Percentiles rank a stretch among this genome's conserved stretches.
Evolutionary conservation across 169 alveolate genomes (phyloP).

Genomic region (Plasmodium sp.): DNA sequence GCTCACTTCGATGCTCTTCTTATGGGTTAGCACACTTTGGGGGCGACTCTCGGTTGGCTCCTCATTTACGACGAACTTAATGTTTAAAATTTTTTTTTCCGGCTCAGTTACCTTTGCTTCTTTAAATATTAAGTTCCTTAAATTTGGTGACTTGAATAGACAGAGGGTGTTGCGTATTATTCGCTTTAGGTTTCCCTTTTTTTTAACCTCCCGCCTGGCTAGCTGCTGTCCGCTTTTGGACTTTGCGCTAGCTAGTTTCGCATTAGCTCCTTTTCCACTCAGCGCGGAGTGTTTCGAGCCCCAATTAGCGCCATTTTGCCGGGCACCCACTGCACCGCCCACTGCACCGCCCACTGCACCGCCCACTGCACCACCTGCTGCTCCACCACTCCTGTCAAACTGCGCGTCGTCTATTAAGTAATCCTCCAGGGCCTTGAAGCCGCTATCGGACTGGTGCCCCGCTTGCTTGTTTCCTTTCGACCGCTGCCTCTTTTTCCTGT

Average conservation of each 20-base stretch:
- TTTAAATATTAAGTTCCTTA: neutral
- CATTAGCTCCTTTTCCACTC: neutral
- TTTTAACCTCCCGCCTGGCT: neutral
- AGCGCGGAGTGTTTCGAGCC: neutral
- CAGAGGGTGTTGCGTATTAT: neutral
- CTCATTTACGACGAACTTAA: neutral
- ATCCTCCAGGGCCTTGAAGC: neutral
- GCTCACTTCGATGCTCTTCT: neutral
- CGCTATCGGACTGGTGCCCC: neutral
- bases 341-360: neutral
- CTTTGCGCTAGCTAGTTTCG: neutral
- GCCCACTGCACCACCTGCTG: neutral
- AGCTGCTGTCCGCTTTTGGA: neutral
- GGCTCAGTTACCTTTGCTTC: neutral
- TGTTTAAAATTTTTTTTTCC: neutral
- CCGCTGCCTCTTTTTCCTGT: neutral
- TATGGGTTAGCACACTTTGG: neutral
- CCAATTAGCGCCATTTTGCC: neutral
- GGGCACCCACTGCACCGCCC: neutral
- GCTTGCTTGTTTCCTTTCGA: neutral
- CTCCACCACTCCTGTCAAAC: neutral
- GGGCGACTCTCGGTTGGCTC: neutral
- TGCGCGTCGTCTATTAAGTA: neutral
- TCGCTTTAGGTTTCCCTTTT: neutral
- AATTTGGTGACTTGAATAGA: neutral